Base-by-base conservation (phyloP, 2,329 filamentous ascomycete species). In the Clarireedia paspali region DNA sequence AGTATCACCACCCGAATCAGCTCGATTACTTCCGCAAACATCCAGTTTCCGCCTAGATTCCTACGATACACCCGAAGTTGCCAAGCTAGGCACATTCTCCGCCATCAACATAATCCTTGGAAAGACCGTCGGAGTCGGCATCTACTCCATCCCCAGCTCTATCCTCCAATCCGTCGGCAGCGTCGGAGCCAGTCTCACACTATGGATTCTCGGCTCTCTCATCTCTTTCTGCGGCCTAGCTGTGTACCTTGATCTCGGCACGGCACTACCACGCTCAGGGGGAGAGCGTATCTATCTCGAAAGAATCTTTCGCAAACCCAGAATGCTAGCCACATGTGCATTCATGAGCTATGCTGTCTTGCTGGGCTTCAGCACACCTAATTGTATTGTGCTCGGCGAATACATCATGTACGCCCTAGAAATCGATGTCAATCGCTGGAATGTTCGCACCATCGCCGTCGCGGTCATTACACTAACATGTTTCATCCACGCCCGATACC, bases 141-240 rank as follows among this genome's bases (percentile, higher is more conserved):
- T 79, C 24, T 83, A 81, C 63, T 79, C 79, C 0, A 79, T 80
- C 0, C 80, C 80, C 0, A 76, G 76, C 2, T 77, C 78, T n/a
- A 78, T 83, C 48, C 79, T 80, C 57, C 72, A 73, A 6, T 75
- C 76, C 1, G 75, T 78, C 1, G 79, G 79, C 0, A 80, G 74
- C 6, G 79, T 82, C 4, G 80, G 80, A 2, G 73, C 80, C 46
- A 72, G 74, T 6, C 67, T 83, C 14, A 70, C 79, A 47, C 67
- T 83, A 20, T 83, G 80, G 80, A 72, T 80, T 1, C 67, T 81
- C 9, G 79, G 77, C 34, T 71, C 69, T 26, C 58, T 75, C 10
- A 73, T 77, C 39, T 74, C 73, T 0, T 72, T 73, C 53, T 73
- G 74, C 47, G 75, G 75, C 20, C 69, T 77, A 10, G 70, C 72